A percentile compares a stretch with the other conserved stretches of the same genome.
phyloP scores from a whole-genome alignment of 1,284 basidiomycete species.

The Volvariella surrecta region DNA sequence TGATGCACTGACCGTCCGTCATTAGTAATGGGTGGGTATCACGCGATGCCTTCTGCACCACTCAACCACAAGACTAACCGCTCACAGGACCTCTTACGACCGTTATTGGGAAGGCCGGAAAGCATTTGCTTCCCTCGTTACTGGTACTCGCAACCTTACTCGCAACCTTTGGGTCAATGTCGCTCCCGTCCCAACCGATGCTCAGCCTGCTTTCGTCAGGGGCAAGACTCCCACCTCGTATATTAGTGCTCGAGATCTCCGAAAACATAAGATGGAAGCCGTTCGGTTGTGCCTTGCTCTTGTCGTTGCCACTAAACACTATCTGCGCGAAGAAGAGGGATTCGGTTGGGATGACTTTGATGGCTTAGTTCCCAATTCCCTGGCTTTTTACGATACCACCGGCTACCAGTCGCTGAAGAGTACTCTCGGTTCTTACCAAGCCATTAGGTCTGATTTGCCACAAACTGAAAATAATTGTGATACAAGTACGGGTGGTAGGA shows the following conservation, averaged over 20 bases:
- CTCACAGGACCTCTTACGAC: slow-evolving; percentile 65
- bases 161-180: slow-evolving; percentile 75
- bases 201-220: slow-evolving; percentile 30
- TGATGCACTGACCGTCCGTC: not conserved
- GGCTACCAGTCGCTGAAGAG: slow-evolving; percentile 29
- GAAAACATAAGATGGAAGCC: slow-evolving; percentile 61
- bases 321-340: slow-evolving; percentile 71
- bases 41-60: slow-evolving; percentile 2
- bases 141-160: slow-evolving; percentile 41
- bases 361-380: slow-evolving; percentile 55
- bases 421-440: slow-evolving; percentile 26
- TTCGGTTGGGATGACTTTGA: slow-evolving; percentile 56
- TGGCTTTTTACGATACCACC: slow-evolving; percentile 35
- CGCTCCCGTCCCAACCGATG: slow-evolving; percentile 49
- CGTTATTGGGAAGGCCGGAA: slow-evolving; percentile 83
- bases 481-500: slow-evolving; percentile 23
- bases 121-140: slow-evolving; percentile 59
- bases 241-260: slow-evolving; percentile 49
- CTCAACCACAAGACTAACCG: not conserved
- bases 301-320: slow-evolving; percentile 65
- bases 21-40: slow-evolving; percentile 24
- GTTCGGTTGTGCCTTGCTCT: slow-evolving; percentile 65
- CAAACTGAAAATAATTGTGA: slow-evolving; percentile 14
- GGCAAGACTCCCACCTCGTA: slow-evolving; percentile 39
- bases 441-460: slow-evolving; percentile 29